A percentile compares a stretch with the other conserved stretches of the same genome.
phyloP scores from a whole-genome alignment of 2,329 filamentous ascomycete genomes.

The Pseudogymnoascus sp. region DNA sequence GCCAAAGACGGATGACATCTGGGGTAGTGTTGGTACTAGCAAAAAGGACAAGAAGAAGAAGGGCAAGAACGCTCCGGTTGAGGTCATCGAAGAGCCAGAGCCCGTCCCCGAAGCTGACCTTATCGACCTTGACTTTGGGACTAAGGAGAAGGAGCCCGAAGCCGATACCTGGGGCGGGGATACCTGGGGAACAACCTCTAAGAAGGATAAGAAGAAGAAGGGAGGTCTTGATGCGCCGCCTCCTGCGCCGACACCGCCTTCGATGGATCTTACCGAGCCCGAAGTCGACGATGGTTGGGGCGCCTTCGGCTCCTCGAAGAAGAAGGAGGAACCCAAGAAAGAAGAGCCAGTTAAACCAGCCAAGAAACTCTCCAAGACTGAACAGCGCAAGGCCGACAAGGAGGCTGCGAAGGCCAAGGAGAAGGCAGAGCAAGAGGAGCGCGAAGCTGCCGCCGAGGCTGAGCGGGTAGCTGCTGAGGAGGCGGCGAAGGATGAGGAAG shows the following conservation, averaged over 20 bases:
- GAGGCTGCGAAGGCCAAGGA: constrained; percentile 35
- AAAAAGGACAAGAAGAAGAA: constrained; percentile 43
- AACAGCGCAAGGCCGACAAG: constrained; percentile 43
- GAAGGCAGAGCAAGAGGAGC: constrained; percentile 27
- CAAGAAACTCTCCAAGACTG: constrained; percentile 41
- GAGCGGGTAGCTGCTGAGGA: constrained; percentile 9
- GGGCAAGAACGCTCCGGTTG: constrained; percentile 43
- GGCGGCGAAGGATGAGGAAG: constrained; percentile 20
- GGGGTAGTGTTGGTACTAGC: constrained; percentile 16
- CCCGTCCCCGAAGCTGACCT: constrained; percentile 37
- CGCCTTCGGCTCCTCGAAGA: constrained; percentile 29
- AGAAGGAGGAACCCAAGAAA: constrained; percentile 37
- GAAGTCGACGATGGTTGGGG: constrained; percentile 33
- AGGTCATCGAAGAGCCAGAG: constrained; percentile 39
- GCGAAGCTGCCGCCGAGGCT: constrained; percentile 20
- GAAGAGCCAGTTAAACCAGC: constrained; percentile 27
- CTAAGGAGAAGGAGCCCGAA: constrained; percentile 37
- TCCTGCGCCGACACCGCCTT: constrained; percentile 41
- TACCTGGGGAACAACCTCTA: constrained; percentile 33
- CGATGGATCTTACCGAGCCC: constrained; percentile 38
- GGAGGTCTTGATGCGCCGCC: constrained; percentile 37
- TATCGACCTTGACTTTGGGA: constrained; percentile 37
- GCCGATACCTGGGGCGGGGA: constrained; percentile 34
- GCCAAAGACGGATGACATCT: constrained; percentile 36
- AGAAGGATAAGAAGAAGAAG: constrained; percentile 40